Conservation (phyloP, 768 basidiomycete genomes). For the Suillus americanus region DNA sequence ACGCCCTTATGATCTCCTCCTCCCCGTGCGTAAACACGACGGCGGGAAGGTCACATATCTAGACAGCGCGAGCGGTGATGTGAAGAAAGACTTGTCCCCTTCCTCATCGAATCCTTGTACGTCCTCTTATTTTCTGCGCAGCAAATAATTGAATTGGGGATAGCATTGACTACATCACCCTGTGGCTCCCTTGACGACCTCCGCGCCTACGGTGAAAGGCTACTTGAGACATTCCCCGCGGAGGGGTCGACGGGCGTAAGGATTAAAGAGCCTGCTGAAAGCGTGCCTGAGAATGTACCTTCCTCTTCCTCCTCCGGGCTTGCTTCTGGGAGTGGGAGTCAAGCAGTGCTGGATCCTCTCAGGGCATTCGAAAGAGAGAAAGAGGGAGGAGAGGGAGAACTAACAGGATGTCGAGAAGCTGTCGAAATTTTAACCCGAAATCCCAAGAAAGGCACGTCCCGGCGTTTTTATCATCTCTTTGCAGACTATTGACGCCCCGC, state of each 20-base stretch:
- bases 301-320: not conserved
- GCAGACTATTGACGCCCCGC: not conserved
- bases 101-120: conserved; percentile 11
- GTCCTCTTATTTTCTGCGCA: conserved; percentile 7
- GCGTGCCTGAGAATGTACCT: conserved; percentile 18
- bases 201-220: conserved; percentile 49
- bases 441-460: conserved; percentile 75
- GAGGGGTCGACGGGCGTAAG: conserved; percentile 24
- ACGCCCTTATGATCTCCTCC: conserved; percentile 78
- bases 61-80: not conserved
- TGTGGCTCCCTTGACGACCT: conserved; percentile 44
- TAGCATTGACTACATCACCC: conserved; percentile 6
- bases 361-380: conserved; percentile 11
- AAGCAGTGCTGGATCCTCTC: not conserved
- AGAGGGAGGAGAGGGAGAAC: conserved; percentile 41
- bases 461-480: not conserved
- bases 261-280: conserved; percentile 27
- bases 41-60: not conserved
- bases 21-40: conserved; percentile 56
- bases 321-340: not conserved
- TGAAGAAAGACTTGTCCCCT: not conserved
- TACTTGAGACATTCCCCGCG: conserved; percentile 48
- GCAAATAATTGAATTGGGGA: conserved; percentile 2
- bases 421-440: conserved; percentile 90
- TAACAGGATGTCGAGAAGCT: conserved; percentile 73